Conservation (phyloP, 371 early-diverging fungal genomes). For the Entomophthora muscae region DNA sequence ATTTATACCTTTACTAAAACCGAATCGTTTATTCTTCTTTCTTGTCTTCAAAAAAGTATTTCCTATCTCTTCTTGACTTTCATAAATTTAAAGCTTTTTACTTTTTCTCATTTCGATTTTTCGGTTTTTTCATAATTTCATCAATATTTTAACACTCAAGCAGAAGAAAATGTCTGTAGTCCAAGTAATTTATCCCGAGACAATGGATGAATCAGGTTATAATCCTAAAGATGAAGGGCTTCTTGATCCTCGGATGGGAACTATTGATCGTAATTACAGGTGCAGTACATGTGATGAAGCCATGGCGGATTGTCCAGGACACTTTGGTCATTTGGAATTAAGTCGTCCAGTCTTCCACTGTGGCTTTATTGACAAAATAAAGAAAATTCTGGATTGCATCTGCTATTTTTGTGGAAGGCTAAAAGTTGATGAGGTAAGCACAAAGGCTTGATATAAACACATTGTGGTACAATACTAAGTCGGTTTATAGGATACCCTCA, state of each 20-base stretch:
- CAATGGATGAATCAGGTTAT: conserved; percentile 81
- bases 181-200: conserved; percentile 86
- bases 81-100: too few species aligned
- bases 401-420: conserved; percentile 97
- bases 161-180: conserved; percentile 86
- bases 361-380: conserved; percentile 69
- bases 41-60: too few species aligned
- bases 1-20: too few species aligned
- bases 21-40: too few species aligned
- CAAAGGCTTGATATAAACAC: conserved; percentile 10
- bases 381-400: conserved; percentile 97
- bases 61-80: too few species aligned
- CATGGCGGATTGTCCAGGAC: conserved; percentile 96
- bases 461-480: neutral
- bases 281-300: conserved; percentile 96
- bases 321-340: conserved; percentile 98
- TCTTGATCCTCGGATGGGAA: conserved; percentile 97
- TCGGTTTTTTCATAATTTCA: too few species aligned
- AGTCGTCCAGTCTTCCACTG: conserved; percentile 95
- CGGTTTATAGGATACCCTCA: conserved; percentile 39
- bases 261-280: conserved; percentile 94
- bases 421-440: conserved; percentile 62
- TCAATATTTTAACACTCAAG: neutral
- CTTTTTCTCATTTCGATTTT: too few species aligned
- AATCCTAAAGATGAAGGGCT: conserved; percentile 73